Base-by-base conservation (phyloP, 768 basidiomycete genomes). In the Flagelloscypha sp. region DNA sequence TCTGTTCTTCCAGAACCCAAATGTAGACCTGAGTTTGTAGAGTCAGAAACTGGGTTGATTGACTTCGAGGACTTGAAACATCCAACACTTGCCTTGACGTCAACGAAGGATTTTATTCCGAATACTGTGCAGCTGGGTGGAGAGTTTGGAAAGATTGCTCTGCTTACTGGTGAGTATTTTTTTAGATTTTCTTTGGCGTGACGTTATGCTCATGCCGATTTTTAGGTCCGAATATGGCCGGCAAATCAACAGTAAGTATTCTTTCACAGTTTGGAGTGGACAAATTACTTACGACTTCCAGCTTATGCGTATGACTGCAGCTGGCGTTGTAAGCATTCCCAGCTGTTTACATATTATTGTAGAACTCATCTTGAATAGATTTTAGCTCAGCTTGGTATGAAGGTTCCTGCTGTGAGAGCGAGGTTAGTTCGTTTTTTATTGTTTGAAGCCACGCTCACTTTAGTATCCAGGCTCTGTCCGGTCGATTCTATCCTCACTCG, bases 241-340 rank as follows among this genome's bases (percentile, higher is more conserved):
- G n/a, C n/a, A n/a, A n/a, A n/a, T n/a, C n/a, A n/a, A n/a, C n/a
- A n/a, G n/a, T n/a, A n/a, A n/a, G n/a, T n/a, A n/a, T n/a, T n/a
- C n/a, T n/a, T n/a, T n/a, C n/a, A n/a, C n/a, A n/a, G n/a, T n/a
- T n/a, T n/a, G n/a, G n/a, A n/a, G n/a, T n/a, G n/a, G n/a, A n/a
- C n/a, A n/a, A n/a, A n/a, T n/a, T n/a, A n/a, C n/a, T n/a, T n/a
- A n/a, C n/a, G n/a, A n/a, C n/a, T n/a, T n/a, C n/a, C n/a, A n/a
- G n/a, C n/a, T n/a, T n/a, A 88, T 95, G 79, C 78, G 95, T 29
- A 97, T 95, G 93, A 94, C 94, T 10, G 92, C 93, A 13, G 76
- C 84, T 1, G 94, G 88, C 13, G 79, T 98, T 40, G 83, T 86
- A 56, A 19, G 7, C 19, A 12, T 27, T 6, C 1, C 21, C 22